phyloP scores from a whole-genome alignment of 345 rosid species.

The Ricinus communis region DNA sequence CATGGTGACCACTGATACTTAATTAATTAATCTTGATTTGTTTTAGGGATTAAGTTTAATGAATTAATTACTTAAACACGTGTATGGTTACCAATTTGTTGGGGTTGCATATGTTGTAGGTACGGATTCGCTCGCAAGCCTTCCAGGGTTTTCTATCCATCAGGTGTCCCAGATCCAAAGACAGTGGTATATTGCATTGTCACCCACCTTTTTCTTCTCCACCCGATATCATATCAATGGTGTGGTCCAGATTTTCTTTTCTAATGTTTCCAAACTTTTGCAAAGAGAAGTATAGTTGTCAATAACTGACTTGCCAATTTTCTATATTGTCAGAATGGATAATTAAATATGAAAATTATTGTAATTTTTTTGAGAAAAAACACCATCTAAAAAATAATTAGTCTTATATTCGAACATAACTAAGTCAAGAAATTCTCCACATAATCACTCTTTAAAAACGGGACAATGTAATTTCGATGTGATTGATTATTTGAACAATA shows the following conservation, averaged over 20 bases:
- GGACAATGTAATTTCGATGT: no score
- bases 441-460: no score
- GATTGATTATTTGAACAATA: no score
- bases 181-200: constrained; percentile 23
- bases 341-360: no score
- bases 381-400: no score
- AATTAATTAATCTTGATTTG: not conserved
- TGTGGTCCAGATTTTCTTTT: not conserved
- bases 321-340: no score
- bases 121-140: constrained; percentile 26
- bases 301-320: no score
- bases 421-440: no score
- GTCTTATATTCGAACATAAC: no score
- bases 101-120: constrained; percentile 16
- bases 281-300: no score
- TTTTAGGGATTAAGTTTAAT: not conserved
- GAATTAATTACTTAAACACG: not conserved
- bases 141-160: constrained; percentile 21
- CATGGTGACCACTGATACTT: constrained; percentile 46
- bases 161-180: constrained; percentile 52
- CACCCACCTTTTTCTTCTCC: not conserved
- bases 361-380: no score
- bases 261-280: no score
- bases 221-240: not conserved
- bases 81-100: constrained; percentile 10